Conservation (phyloP, 257 asterid species). For the Ajuga chamaepitys region DNA sequence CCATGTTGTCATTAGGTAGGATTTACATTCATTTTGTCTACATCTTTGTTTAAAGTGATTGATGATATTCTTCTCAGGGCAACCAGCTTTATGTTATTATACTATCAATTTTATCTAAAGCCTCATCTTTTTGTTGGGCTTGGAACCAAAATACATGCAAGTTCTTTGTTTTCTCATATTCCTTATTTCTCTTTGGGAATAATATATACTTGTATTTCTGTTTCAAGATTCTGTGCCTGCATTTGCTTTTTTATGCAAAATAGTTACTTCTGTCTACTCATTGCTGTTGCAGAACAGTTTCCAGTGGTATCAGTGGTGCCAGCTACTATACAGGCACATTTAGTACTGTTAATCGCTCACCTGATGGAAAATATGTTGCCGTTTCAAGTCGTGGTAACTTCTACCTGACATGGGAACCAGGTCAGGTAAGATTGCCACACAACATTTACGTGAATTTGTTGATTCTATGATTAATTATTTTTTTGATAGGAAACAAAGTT, state of each 20-base stretch:
- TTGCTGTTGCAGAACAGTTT: conserved; percentile 88
- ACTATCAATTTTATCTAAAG: neutral
- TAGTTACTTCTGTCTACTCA: conserved; percentile 15
- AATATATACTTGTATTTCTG: neutral
- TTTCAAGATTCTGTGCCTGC: neutral
- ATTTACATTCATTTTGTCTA: neutral
- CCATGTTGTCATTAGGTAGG: neutral
- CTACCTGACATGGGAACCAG: conserved; percentile 98
- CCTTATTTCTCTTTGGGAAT: neutral
- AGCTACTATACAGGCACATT: conserved; percentile 98
- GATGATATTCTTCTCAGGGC: neutral
- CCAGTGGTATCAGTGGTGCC: conserved; percentile 99
- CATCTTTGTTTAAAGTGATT: neutral
- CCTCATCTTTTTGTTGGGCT: neutral
- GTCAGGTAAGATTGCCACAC: conserved; percentile 61
- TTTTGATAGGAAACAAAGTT: no score
- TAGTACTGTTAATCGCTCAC: conserved; percentile 87
- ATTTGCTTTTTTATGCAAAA: conserved; percentile 14
- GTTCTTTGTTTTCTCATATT: neutral
- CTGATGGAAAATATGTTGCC: conserved; percentile 93
- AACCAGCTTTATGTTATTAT: neutral
- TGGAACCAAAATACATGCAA: neutral
- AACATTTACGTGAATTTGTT: neutral
- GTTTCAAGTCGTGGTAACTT: conserved; percentile 99
- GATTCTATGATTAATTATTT: neutral